Base-by-base conservation (phyloP, 1,284 basidiomycete species). In the Lentinula novae-zelandiae region DNA sequence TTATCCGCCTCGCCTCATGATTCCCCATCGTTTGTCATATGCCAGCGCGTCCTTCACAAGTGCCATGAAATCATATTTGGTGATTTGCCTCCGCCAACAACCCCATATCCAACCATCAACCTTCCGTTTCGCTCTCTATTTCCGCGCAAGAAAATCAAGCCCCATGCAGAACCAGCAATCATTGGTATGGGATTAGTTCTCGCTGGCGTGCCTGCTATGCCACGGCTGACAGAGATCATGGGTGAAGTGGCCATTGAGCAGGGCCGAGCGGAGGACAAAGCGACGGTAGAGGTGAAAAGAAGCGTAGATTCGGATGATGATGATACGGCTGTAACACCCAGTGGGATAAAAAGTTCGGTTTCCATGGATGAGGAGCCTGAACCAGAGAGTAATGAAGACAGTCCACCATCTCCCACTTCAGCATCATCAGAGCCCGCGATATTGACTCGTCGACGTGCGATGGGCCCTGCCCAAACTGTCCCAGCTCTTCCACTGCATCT, bases 61-160 rank as follows among this genome's bases (percentile, higher is more conserved):
- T 97, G 96, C 71, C 96, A 99, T 76, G 91, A 96, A 76, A 95
- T 98, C 72, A 96, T 99, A 69, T 99, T 98, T 73, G 87, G 91
- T 62, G 94, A 98, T 73, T 82, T 90, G 31, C 86, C 93, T 7
- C 78, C 85, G 34, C 83, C 87, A 10, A 72, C 79, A 36, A 81
- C 84, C 12, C 90, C 93, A 4, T 94, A 92, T 76, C 76, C 83
- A 60, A 73, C 79, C 62, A 69, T 88, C 58, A 76, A 71, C 61
- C 69, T 84, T 7, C 79, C 80, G 31, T 72, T 75, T 36, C 75
- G 76, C 39, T 76, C 80, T 10, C 80, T 80, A 22, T 82, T 83
- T 54, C 67, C 75, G 31, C 80, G 84, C 51, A 82, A 79, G 67
- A 91, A 89, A 70, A 81, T 96, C 17, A 92, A 87, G 64, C 79